These are phyloP conservation scores for Athelia sp. DNA, from an alignment of 1,284 basidiomycete genomes.

Conservation along the genomic window DNA sequence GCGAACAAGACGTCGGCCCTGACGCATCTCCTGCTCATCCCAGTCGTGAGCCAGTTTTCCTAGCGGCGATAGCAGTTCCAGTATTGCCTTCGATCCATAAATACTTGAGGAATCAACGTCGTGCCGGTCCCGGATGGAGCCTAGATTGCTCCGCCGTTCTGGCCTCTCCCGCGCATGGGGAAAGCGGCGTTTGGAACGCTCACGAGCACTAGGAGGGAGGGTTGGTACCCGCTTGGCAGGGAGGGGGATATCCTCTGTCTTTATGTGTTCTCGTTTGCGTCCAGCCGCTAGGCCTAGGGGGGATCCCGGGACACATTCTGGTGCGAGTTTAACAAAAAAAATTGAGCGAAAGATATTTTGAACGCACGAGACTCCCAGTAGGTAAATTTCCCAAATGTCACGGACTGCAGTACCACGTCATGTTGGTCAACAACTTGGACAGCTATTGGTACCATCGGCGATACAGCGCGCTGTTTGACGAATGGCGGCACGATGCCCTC, in stretches of 20 bases:
- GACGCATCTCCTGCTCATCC: slow-evolving; percentile 50
- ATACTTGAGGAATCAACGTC: slow-evolving; percentile 7
- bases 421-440: slow-evolving; percentile 58
- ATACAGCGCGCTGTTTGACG: slow-evolving; percentile 23
- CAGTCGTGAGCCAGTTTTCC: slow-evolving; percentile 49
- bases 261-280: neutral
- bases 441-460: slow-evolving; percentile 42
- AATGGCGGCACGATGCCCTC: slow-evolving; percentile 49
- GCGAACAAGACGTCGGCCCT: slow-evolving; percentile 66
- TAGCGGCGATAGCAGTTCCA: slow-evolving; percentile 53
- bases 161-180: neutral
- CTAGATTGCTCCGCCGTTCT: neutral
- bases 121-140: neutral
- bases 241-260: slow-evolving; percentile 18
- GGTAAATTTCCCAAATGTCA: slow-evolving; percentile 68
- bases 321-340: too few relatives aligned
- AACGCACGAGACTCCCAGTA: slow-evolving; percentile 49
- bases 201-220: slow-evolving; percentile 12
- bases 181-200: neutral
- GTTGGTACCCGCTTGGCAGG: slow-evolving; percentile 16
- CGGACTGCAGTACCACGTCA: slow-evolving; percentile 51
- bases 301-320: too few relatives aligned
- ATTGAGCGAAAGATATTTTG: too few relatives aligned
- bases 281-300: too few relatives aligned
- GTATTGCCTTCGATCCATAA: slow-evolving; percentile 43